A percentile compares a stretch with the other conserved stretches of the same genome.
Evolutionary conservation across 116 monocot species (phyloP).

Genomic region (Phalaenopsis hybrid): DNA sequence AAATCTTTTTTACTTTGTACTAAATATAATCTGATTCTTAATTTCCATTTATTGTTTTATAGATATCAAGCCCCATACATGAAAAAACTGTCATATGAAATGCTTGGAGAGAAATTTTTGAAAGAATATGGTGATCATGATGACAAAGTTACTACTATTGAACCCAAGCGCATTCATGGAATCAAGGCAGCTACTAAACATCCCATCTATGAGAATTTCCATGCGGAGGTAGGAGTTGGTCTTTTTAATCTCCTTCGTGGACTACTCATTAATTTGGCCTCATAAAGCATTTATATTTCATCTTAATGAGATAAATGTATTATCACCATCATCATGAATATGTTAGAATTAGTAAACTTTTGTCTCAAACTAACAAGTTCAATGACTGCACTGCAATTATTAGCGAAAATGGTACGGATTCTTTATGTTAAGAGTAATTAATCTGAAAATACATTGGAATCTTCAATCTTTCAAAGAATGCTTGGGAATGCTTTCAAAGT

Average conservation of each 20-base stretch:
- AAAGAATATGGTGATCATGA: slow-evolving; percentile 54
- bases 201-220: slow-evolving; percentile 83
- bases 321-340: neutral
- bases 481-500: no score
- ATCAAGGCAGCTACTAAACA: slow-evolving; percentile 75
- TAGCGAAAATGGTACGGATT: no score
- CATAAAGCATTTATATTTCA: neutral
- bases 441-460: no score
- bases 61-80: slow-evolving; percentile 47
- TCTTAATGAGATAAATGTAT: neutral
- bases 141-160: slow-evolving; percentile 61
- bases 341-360: no score
- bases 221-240: slow-evolving; percentile 46
- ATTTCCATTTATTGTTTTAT: slow-evolving; percentile 7
- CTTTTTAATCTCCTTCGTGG: neutral
- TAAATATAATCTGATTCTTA: neutral
- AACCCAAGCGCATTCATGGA: slow-evolving; percentile 53
- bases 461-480: no score
- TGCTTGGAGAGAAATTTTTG: slow-evolving; percentile 60
- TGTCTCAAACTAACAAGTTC: no score
- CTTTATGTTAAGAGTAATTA: no score
- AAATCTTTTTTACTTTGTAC: neutral
- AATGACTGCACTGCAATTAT: no score
- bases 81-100: slow-evolving; percentile 56
- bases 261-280: no score